phyloP scores from a whole-genome alignment of 257 asterid species.

The Gentiana straminea region DNA sequence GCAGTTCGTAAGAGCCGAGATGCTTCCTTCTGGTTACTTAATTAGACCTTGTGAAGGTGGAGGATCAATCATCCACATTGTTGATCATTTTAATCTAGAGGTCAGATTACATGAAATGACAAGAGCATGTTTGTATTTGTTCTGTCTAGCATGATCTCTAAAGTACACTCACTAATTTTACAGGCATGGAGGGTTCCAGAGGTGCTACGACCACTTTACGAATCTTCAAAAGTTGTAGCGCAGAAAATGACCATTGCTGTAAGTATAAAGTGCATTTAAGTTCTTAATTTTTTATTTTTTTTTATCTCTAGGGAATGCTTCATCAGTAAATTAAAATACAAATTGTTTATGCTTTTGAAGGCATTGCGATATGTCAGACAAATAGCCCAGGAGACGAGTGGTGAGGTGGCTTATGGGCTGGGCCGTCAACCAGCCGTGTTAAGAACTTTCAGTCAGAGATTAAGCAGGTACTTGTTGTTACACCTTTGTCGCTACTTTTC shows the following conservation, averaged over 20 bases:
- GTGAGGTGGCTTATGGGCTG: too few relatives aligned
- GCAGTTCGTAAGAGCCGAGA: conserved; percentile 82
- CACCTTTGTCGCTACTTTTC: background rate
- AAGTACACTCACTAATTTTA: too few relatives aligned
- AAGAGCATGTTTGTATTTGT: background rate
- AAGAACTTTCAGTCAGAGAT: conserved; percentile 90
- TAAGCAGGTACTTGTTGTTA: conserved; percentile 51
- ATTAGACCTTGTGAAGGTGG: conserved; percentile 95
- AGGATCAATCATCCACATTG: conserved; percentile 93
- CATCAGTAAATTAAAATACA: too few relatives aligned
- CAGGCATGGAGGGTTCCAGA: too few relatives aligned
- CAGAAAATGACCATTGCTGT: conserved; percentile 36
- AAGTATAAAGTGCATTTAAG: too few relatives aligned
- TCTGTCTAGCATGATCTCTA: conserved; percentile 11
- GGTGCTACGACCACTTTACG: conserved; percentile 20
- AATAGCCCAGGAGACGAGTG: too few relatives aligned
- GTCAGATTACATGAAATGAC: conserved; percentile 16
- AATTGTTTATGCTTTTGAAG: too few relatives aligned
- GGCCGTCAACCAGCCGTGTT: too few relatives aligned
- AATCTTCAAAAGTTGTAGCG: conserved; percentile 78
- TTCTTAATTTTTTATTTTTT: too few relatives aligned
- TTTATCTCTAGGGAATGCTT: too few relatives aligned
- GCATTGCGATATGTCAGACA: too few relatives aligned
- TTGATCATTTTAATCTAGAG: conserved; percentile 87
- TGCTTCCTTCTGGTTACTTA: conserved; percentile 87